Percentiles rank a stretch among this genome's conserved stretches.
Evolutionary conservation across 2,329 filamentous ascomycete genomes (phyloP).

Genomic region (Hypoxylon sp.): DNA sequence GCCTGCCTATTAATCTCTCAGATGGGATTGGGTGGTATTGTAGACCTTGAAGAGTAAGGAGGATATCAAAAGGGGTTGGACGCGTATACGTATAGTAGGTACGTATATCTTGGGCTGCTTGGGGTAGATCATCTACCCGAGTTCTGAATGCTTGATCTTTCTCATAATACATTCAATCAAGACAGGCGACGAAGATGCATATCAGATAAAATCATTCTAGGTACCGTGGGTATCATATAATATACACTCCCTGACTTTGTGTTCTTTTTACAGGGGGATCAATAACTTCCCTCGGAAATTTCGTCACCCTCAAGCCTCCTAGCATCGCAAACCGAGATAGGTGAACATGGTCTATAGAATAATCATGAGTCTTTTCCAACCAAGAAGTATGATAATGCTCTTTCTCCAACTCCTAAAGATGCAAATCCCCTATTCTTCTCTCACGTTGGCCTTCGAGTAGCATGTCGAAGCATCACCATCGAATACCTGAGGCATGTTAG

Average conservation of each 20-base stretch:
- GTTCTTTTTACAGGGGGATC: neutral
- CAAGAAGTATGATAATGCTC: neutral
- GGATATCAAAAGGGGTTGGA: too few species aligned
- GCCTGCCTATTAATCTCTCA: too few species aligned
- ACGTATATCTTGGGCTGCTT: too few species aligned
- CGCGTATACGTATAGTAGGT: too few species aligned
- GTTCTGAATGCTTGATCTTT: too few species aligned
- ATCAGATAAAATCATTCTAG: constrained; percentile 1
- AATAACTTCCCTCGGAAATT: neutral
- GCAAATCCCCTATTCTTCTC: constrained; percentile 6
- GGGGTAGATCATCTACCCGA: too few species aligned
- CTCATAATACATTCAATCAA: too few species aligned
- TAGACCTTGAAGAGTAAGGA: too few species aligned
- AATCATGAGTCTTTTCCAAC: neutral
- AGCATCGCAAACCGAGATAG: constrained; percentile 7
- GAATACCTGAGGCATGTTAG: constrained; percentile 60
- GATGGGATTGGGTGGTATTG: too few species aligned
- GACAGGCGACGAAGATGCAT: neutral
- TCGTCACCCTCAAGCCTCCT: constrained; percentile 7
- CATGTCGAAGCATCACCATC: constrained; percentile 63
- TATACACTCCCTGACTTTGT: constrained; percentile 14
- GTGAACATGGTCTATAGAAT: neutral
- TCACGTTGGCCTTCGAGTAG: constrained; percentile 46
- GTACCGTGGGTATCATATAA: constrained; percentile 27
- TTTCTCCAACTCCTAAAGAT: constrained; percentile 30